These are phyloP conservation scores for Boletus rex-veris DNA, from an alignment of 768 basidiomycete species.

Conservation along the genomic window DNA sequence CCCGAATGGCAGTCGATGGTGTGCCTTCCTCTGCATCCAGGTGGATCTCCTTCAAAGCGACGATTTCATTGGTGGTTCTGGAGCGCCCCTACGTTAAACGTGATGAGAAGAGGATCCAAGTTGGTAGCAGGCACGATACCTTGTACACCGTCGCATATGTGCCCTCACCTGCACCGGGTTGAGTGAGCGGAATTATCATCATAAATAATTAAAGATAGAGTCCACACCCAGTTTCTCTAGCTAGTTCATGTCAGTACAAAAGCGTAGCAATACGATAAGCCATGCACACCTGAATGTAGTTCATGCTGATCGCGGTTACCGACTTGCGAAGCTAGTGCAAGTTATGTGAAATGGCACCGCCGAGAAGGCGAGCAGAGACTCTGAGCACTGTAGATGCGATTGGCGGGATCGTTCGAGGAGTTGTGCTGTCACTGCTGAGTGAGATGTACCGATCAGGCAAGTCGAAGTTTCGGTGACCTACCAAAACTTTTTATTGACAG, in stretches of 20 bases:
- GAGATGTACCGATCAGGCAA: constrained; percentile 19
- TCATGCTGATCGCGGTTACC: constrained; percentile 35
- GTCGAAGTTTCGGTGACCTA: not conserved
- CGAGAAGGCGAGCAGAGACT: constrained; percentile 1
- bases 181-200: constrained; percentile 5
- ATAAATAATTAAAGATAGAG: not conserved
- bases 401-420: not conserved
- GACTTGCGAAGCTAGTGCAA: constrained; percentile 1
- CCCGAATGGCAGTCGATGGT: constrained; percentile 96
- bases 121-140: constrained; percentile 40
- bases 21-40: constrained; percentile 99
- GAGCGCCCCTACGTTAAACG: constrained; percentile 70
- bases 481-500: not conserved
- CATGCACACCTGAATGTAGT: constrained; percentile 53
- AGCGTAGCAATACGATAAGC: not conserved
- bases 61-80: constrained; percentile 96
- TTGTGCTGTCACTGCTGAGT: not conserved
- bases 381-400: not conserved
- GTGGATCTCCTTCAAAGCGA: constrained; percentile 98
- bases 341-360: constrained; percentile 4
- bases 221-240: constrained; percentile 79
- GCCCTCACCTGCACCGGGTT: constrained; percentile 60
- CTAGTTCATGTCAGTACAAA: constrained; percentile 35
- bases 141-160: constrained; percentile 98
- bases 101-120: not conserved